Conservation (phyloP, 2,329 filamentous ascomycete species). For the Calonectria honghensis region DNA sequence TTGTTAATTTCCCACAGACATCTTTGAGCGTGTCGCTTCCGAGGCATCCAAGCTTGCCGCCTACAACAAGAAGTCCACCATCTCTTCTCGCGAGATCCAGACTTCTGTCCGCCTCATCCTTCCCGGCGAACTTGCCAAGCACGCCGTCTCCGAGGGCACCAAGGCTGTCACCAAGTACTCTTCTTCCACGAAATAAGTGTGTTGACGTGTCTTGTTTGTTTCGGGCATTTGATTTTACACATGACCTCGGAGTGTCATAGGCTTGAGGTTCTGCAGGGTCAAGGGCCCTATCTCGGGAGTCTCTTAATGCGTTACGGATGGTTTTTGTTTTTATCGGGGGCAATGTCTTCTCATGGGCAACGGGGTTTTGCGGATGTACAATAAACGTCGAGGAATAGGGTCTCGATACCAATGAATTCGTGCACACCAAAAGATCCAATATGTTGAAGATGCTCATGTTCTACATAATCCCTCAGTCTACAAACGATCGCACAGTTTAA, state of each 20-base stretch:
- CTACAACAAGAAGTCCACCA: slow-evolving; percentile 99
- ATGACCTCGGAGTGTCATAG: slow-evolving; percentile 77
- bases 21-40: slow-evolving; percentile 99
- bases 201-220: slow-evolving; percentile 75
- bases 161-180: slow-evolving; percentile 99
- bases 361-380: slow-evolving; percentile 84
- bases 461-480: not conserved
- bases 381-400: slow-evolving; percentile 79
- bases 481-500: not conserved
- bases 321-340: slow-evolving; percentile 78
- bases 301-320: slow-evolving; percentile 86
- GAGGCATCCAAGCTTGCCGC: slow-evolving; percentile 99
- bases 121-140: slow-evolving; percentile 98
- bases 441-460: not conserved
- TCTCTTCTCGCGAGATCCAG: slow-evolving; percentile 99
- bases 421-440: slow-evolving; percentile 69
- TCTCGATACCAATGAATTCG: slow-evolving; percentile 77
- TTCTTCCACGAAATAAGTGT: slow-evolving; percentile 96
- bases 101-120: slow-evolving; percentile 99
- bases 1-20: slow-evolving; percentile 75
- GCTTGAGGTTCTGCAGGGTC: slow-evolving; percentile 68
- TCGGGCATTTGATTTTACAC: slow-evolving; percentile 72
- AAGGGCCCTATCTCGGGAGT: slow-evolving; percentile 63
- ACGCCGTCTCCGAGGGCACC: slow-evolving; percentile 99
- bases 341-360: slow-evolving; percentile 81